Evolutionary conservation across 2,329 filamentous ascomycete genomes (phyloP), one percentile per base, ranked within the genome.

Genomic region (Monosporascus sp.): DNA sequence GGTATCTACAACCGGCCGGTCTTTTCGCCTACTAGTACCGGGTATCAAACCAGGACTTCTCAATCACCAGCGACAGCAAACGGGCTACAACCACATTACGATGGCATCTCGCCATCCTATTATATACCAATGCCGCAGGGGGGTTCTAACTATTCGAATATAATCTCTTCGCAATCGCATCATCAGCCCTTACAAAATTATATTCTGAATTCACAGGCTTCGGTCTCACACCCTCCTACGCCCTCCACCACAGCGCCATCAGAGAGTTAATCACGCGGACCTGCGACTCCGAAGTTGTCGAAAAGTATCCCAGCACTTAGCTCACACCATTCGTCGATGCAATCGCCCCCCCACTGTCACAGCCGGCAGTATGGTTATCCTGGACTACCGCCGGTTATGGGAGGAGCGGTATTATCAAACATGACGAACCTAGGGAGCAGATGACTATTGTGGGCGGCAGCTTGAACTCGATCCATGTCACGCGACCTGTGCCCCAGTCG

Each of bases 391-490:
- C 79, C 86, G 3, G 74, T 78, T n/a, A 80, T 86, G 75, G 74
- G 77, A 43, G 84, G 85, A 1, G 80, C 86, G 1, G 85, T 93
- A 28, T 84, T 93, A 76, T 87, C 88, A 17, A 94, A 93, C 65
- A 80, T 94, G 26, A 82, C 86, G 63, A 89, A 86, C 55, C 89
- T 89, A 0, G 83, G 82, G 79, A 80, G 6, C 87, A 87, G 55
- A 85, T 94, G 76, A 79, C 87, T 7, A 74, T 94, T 56, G 82
- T 93, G 37, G 82, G 85, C 4, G 52, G 58, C 8, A 70, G 68
- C 2, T 79, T 89, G 71, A 77, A 83, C 62, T 71, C 76, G 5
- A 76, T 76, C 70, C 85, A 74, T 66, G 82, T 73, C 68, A 86
- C 7, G 71, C 78, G n/a, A n/a, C n/a, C n/a, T n/a, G n/a, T n/a